phyloP scores from a whole-genome alignment of 148 eudicot species.

The Amaranthus cruentus region DNA sequence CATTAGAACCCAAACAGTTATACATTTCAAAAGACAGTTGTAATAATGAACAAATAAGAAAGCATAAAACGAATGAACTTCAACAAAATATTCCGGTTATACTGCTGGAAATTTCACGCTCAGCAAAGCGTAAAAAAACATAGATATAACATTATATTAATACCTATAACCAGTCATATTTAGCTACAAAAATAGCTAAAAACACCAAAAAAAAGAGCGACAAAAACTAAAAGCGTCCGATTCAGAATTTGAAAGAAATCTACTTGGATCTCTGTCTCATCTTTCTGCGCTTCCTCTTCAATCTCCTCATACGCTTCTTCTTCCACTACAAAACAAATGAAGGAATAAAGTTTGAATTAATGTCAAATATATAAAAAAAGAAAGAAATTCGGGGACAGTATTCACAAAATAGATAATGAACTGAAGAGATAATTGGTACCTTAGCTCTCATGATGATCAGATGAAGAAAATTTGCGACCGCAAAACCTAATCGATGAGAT shows the following conservation, averaged over 20 bases:
- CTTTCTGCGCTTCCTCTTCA: slow-evolving; percentile 29
- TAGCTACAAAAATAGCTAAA: slow-evolving; percentile 14
- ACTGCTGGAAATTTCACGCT: background rate
- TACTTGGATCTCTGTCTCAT: slow-evolving; percentile 28
- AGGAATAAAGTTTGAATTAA: no score
- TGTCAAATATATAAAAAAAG: no score
- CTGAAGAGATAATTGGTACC: background rate
- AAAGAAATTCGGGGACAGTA: background rate
- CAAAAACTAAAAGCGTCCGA: background rate
- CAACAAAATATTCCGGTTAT: background rate
- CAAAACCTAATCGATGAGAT: slow-evolving; percentile 9
- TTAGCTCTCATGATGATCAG: slow-evolving; percentile 22
- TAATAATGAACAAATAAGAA: background rate
- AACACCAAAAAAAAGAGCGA: background rate
- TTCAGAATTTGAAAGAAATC: background rate
- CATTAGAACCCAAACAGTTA: no score
- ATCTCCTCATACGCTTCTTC: slow-evolving; percentile 29
- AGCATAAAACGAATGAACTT: background rate
- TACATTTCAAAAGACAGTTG: background rate
- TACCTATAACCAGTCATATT: slow-evolving; percentile 10
- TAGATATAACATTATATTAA: background rate
- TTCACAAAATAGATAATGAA: background rate
- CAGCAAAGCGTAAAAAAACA: background rate
- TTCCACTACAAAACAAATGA: slow-evolving; percentile 13
- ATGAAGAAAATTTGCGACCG: slow-evolving; percentile 1